Base-by-base conservation (phyloP, 176 grass and related monocot genomes). In the Aegilops umbellulata region DNA sequence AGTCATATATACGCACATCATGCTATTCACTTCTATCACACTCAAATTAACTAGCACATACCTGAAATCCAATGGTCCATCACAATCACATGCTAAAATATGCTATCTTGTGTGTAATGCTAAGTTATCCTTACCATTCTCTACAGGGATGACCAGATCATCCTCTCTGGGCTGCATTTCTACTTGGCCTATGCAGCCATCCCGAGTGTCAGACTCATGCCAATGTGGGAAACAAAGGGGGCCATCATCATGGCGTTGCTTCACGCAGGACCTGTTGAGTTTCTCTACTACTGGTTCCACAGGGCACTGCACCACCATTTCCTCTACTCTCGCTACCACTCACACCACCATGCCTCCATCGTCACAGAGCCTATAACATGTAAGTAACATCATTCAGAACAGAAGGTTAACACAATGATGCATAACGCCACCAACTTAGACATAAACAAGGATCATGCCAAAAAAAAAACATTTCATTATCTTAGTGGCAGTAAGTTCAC, bases 201-300 rank as follows among this genome's bases (percentile, higher is more conserved):
- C 38, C 88, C 82, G 2, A 66, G 24, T 10, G 80, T 27, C 23
- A 78, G 24, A 1, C 23, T 93, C 80, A 10, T 93, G 60, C 93
- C 95, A 5, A 2, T 91, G 73, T 98, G 93, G 95, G 78, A 89
- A 67, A 79, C 87, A 13, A 86, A 95, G 57, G 93, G 95, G 8
- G 87, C 83, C 26, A 27, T 98, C 39, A 19, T 93, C 12, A 93
- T 65, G 0, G 79, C 44, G 16, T 38, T 98, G 29, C 80, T 92
- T 69, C 95, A 95, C 76, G 51, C 38, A 14, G 93, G 91, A 3
- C 93, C 91, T 17, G 89, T 95, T 11, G 95, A 98, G 81, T 98
- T 98, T 86, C 83, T 98, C 27, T 98, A 98, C 78, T 98, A 98
- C 87, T 98, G 95, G 93, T 86, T 98, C 57, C 93, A 98, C 81